A percentile compares a stretch with the other conserved stretches of the same genome.
Conservation (phyloP, 345 rosid species). For the Hibiscus syriacus region DNA sequence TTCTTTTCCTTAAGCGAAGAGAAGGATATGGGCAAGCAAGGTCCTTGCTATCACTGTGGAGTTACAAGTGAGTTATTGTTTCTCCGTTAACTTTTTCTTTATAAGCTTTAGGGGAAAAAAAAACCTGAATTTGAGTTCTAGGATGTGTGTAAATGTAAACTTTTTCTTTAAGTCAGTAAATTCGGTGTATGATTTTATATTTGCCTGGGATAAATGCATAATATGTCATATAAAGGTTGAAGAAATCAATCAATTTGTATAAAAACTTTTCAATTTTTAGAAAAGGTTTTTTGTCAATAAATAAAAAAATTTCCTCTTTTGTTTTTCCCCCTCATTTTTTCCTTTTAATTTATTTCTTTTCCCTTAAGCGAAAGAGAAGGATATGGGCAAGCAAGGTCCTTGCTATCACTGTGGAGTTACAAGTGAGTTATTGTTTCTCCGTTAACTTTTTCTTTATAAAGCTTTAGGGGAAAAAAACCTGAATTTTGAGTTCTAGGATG, state of each 20-base stretch:
- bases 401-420: conserved; percentile 90
- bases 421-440: conserved; percentile 74
- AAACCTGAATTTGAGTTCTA: conserved; percentile 9
- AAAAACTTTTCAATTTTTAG: no score
- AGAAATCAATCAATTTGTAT: no score
- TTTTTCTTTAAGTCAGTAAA: conserved; percentile 2
- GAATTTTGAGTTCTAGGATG: conserved; percentile 13
- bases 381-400: conserved; percentile 84
- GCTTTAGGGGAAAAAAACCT: neutral
- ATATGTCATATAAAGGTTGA: no score
- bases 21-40: conserved; percentile 72
- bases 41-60: conserved; percentile 89
- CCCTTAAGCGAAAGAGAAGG: conserved; percentile 24
- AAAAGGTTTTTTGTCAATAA: no score
- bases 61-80: conserved; percentile 84
- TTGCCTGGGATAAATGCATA: conserved; percentile 1
- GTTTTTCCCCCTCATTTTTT: neutral
- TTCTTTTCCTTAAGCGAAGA: conserved; percentile 19
- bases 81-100: conserved; percentile 19
- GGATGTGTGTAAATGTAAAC: neutral
- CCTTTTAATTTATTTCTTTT: conserved; percentile 16
- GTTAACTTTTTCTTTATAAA: neutral
- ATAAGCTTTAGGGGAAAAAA: neutral
- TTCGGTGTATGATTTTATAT: conserved; percentile 12
- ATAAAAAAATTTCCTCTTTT: no score